phyloP scores from a whole-genome alignment of 2,329 filamentous ascomycete genomes.

The Lanzia echinophila region DNA sequence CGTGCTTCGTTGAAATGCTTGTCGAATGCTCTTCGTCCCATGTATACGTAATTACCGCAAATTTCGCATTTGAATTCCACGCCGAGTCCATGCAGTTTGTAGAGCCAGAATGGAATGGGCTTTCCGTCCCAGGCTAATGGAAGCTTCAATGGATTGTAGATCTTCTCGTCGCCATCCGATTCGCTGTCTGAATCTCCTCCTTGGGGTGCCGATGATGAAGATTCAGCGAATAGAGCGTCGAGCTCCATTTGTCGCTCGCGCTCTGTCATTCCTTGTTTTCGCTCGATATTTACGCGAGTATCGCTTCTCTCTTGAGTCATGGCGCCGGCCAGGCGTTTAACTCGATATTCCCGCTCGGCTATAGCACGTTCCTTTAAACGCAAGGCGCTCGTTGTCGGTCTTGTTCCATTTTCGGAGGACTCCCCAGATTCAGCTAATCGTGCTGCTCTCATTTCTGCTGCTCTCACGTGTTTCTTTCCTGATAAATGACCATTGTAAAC shows the following conservation, averaged over 20 bases:
- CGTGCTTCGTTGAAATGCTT: slow-evolving; percentile 96
- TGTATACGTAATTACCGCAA: slow-evolving; percentile 98
- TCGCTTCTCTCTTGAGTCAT: slow-evolving; percentile 86
- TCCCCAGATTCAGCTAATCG: slow-evolving; percentile 36
- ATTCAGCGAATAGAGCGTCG: slow-evolving; percentile 71
- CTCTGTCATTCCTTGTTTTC: slow-evolving; percentile 95
- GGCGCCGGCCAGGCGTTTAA: slow-evolving; percentile 70
- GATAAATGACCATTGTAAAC: slow-evolving; percentile 85
- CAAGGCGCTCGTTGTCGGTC: slow-evolving; percentile 27
- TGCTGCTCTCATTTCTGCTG: slow-evolving; percentile 58
- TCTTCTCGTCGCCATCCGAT: slow-evolving; percentile 72
- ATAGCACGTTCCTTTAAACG: slow-evolving; percentile 82
- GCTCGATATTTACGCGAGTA: slow-evolving; percentile 90
- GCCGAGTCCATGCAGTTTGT: slow-evolving; percentile 90
- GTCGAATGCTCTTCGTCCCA: slow-evolving; percentile 91
- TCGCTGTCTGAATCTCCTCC: slow-evolving; percentile 54
- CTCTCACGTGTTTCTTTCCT: slow-evolving; percentile 89
- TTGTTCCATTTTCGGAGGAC: slow-evolving; percentile 21
- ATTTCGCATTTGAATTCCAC: slow-evolving; percentile 95
- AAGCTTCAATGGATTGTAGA: slow-evolving; percentile 95
- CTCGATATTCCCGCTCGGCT: slow-evolving; percentile 78
- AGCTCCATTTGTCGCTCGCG: slow-evolving; percentile 90
- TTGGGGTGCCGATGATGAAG: slow-evolving; percentile 33
- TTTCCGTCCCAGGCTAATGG: slow-evolving; percentile 98
- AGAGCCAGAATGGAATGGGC: slow-evolving; percentile 97